Conservation (phyloP, 2,329 filamentous ascomycete genomes). For the Ophiosphaerella herpotricha region DNA sequence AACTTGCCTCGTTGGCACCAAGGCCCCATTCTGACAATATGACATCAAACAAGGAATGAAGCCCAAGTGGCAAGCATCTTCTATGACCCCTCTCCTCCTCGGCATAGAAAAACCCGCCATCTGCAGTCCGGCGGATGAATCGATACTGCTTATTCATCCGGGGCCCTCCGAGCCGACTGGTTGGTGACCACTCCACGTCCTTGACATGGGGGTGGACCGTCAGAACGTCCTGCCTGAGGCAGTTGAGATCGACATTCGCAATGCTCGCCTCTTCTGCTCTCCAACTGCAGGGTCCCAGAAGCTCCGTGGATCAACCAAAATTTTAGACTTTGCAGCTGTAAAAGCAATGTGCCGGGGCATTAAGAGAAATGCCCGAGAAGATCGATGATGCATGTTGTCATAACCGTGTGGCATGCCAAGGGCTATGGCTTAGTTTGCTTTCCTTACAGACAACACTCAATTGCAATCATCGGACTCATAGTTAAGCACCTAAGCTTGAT, state of each 20-base stretch:
- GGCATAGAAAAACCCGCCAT: conserved; percentile 20
- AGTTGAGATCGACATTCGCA: conserved; percentile 9
- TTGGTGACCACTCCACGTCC: conserved; percentile 6
- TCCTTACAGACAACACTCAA: too few relatives aligned
- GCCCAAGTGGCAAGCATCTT: conserved; percentile 6
- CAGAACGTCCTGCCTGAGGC: conserved; percentile 5
- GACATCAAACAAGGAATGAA: neutral
- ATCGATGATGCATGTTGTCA: neutral
- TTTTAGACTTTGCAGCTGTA: conserved; percentile 6
- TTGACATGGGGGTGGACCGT: conserved; percentile 4
- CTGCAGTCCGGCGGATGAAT: conserved; percentile 14
- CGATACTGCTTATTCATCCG: conserved; percentile 14
- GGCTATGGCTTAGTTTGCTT: too few relatives aligned
- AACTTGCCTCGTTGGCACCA: too few relatives aligned
- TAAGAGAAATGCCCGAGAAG: too few relatives aligned
- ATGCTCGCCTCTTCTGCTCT: conserved; percentile 1
- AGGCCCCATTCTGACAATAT: too few relatives aligned
- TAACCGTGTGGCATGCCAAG: conserved; percentile 1
- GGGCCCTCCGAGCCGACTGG: conserved; percentile 19
- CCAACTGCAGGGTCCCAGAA: conserved; percentile 5
- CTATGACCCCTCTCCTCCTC: conserved; percentile 10
- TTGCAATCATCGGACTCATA: too few relatives aligned
- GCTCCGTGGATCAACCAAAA: conserved; percentile 6
- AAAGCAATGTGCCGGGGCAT: neutral
- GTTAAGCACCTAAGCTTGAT: too few relatives aligned